A percentile compares a stretch with the other conserved stretches of the same genome.
These are phyloP conservation scores for Smittium culicis DNA, from an alignment of 371 early-diverging fungal species.

Conservation along the genomic window DNA sequence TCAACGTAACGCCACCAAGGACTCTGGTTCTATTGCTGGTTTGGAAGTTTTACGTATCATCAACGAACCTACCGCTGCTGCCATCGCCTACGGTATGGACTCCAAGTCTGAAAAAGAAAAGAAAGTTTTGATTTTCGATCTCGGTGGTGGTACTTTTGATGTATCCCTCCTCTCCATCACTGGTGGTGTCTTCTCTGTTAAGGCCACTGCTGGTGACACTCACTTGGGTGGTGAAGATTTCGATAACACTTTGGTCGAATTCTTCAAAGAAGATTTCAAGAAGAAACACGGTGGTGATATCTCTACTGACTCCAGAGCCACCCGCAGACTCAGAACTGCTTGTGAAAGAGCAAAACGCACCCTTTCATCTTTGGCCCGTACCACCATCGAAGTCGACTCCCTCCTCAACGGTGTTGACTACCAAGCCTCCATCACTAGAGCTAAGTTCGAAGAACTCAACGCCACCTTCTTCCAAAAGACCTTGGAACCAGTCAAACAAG, in stretches of 20 bases:
- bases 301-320: slow-evolving; percentile 63
- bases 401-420: slow-evolving; percentile 87
- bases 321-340: slow-evolving; percentile 89
- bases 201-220: slow-evolving; percentile 94
- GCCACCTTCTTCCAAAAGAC: slow-evolving; percentile 85
- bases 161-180: slow-evolving; percentile 90
- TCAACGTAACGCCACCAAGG: slow-evolving; percentile 98
- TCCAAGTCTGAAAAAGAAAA: slow-evolving; percentile 62
- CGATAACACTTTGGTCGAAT: slow-evolving; percentile 83
- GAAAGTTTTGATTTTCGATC: slow-evolving; percentile 90
- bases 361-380: slow-evolving; percentile 74
- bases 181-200: slow-evolving; percentile 85
- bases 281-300: slow-evolving; percentile 69
- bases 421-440: slow-evolving; percentile 89
- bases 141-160: slow-evolving; percentile 98
- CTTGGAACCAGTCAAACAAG: slow-evolving; percentile 91
- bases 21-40: slow-evolving; percentile 91
- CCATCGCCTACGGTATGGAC: slow-evolving; percentile 95
- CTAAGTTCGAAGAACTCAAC: slow-evolving; percentile 96
- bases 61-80: slow-evolving; percentile 98
- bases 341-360: slow-evolving; percentile 95
- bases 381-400: slow-evolving; percentile 89
- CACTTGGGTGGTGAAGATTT: slow-evolving; percentile 98
- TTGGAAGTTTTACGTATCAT: slow-evolving; percentile 93
- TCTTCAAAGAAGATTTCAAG: slow-evolving; percentile 84